A percentile compares a stretch with the other conserved stretches of the same genome.
Conservation (phyloP, 257 asterid species). For the Solanum medicagineum region DNA sequence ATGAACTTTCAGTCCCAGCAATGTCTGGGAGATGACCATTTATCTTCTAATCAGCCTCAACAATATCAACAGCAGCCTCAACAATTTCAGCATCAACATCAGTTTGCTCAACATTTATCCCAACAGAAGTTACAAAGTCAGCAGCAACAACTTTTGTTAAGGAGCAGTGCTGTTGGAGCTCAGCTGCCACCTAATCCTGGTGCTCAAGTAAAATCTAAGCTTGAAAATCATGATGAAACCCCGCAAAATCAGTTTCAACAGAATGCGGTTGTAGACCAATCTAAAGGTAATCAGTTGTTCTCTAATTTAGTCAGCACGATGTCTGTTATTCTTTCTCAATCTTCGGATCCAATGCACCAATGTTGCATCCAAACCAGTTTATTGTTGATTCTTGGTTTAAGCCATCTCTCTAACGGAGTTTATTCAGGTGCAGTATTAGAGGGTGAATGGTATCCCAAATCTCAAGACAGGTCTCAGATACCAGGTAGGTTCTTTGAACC, state of each 20-base stretch:
- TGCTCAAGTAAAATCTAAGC: conserved; percentile 42
- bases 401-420: conserved; percentile 33
- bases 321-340: conserved; percentile 32
- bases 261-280: conserved; percentile 34
- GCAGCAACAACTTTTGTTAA: conserved; percentile 41
- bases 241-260: conserved; percentile 45
- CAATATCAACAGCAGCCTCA: conserved; percentile 46
- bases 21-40: conserved; percentile 30
- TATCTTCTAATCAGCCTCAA: conserved; percentile 46
- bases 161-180: conserved; percentile 39
- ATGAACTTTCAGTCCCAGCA: conserved; percentile 44
- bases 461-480: conserved; percentile 42
- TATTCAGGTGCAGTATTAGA: conserved; percentile 35
- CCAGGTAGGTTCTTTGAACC: conserved; percentile 35
- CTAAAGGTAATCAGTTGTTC: conserved; percentile 42
- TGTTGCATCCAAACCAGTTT: conserved; percentile 39
- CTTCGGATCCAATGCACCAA: conserved; percentile 53
- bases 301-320: conserved; percentile 35
- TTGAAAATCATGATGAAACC: conserved; percentile 32
- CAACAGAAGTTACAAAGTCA: conserved; percentile 53
- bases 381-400: conserved; percentile 36
- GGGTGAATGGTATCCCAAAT: conserved; percentile 49
- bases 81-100: conserved; percentile 48
- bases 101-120: conserved; percentile 39
- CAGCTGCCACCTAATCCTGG: conserved; percentile 39